Percentiles rank a stretch among this genome's conserved stretches.
These are phyloP conservation scores for Capronia coronata DNA, from an alignment of 2,329 filamentous ascomycete genomes.

Conservation along the genomic window DNA sequence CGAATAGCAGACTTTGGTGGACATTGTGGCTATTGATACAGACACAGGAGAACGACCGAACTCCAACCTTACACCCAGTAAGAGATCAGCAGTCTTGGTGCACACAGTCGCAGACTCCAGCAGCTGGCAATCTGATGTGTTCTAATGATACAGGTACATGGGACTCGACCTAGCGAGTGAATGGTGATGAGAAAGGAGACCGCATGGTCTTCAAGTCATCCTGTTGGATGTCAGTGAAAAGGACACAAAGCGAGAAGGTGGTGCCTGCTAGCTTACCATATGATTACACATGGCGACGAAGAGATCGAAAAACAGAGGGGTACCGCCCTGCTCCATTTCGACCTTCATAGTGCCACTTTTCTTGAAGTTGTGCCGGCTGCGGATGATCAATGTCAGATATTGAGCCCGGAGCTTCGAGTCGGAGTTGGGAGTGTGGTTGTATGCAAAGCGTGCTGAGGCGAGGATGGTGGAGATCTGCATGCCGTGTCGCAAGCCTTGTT, in stretches of 20 bases:
- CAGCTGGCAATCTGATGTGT: constrained; percentile 13
- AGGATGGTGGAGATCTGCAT: constrained; percentile 81
- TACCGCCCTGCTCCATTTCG: constrained; percentile 80
- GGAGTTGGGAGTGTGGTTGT: constrained; percentile 77
- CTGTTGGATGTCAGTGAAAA: constrained; percentile 11
- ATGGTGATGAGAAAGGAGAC: constrained; percentile 26
- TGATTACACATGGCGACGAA: constrained; percentile 92
- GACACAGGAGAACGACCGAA: neutral
- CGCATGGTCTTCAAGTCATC: constrained; percentile 29
- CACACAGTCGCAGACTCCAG: neutral
- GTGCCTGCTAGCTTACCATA: constrained; percentile 59
- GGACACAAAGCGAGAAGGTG: constrained; percentile 30
- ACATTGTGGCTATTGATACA: constrained; percentile 6
- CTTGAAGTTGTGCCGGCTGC: constrained; percentile 82
- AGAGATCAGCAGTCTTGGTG: neutral
- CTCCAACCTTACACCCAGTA: neutral
- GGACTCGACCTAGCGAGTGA: constrained; percentile 19
- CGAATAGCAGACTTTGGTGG: neutral
- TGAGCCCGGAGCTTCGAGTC: constrained; percentile 88
- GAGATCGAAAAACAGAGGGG: constrained; percentile 80
- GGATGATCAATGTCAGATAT: constrained; percentile 87
- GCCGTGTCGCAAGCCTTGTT: constrained; percentile 80
- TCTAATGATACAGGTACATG: constrained; percentile 8
- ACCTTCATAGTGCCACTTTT: constrained; percentile 90
- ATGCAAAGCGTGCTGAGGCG: constrained; percentile 80